These are phyloP conservation scores for Sporothrix euskadiensis DNA, from an alignment of 2,329 filamentous ascomycete species.

Conservation along the genomic window DNA sequence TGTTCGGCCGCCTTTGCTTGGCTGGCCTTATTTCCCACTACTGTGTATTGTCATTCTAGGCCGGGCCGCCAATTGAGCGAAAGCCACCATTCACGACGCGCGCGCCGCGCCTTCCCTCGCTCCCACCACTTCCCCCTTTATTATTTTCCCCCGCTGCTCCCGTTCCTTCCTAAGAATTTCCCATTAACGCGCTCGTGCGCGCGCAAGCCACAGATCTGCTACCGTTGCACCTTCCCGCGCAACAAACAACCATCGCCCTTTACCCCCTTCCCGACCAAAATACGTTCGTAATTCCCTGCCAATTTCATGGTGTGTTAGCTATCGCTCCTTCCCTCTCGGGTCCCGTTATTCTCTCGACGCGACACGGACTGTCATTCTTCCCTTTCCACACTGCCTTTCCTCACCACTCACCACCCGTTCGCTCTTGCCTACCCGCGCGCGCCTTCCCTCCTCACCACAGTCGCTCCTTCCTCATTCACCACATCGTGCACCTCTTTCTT, in stretches of 20 bases:
- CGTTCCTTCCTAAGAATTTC: background rate
- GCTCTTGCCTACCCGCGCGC: background rate
- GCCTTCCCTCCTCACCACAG: slow-evolving; percentile 16
- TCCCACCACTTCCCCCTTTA: slow-evolving; percentile 1
- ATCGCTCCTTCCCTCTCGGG: slow-evolving; percentile 27
- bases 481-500: background rate
- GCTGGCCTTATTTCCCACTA: slow-evolving; percentile 9
- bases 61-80: background rate
- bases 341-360: slow-evolving; percentile 33
- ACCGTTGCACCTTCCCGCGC: slow-evolving; percentile 16
- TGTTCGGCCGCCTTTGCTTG: slow-evolving; percentile 15
- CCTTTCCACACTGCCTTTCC: slow-evolving; percentile 21
- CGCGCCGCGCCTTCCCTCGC: slow-evolving; percentile 9
- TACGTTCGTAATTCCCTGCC: slow-evolving; percentile 8
- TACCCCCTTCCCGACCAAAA: slow-evolving; percentile 17
- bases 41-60: background rate
- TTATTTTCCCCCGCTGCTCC: slow-evolving; percentile 9
- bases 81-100: slow-evolving; percentile 14
- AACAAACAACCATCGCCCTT: slow-evolving; percentile 2
- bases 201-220: slow-evolving; percentile 22
- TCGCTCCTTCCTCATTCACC: slow-evolving; percentile 16
- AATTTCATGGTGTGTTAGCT: slow-evolving; percentile 29
- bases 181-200: slow-evolving; percentile 22
- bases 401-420: slow-evolving; percentile 2
- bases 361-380: slow-evolving; percentile 31